phyloP scores from a whole-genome alignment of 2,329 filamentous ascomycete genomes.

The Basipetospora chlamydospora region DNA sequence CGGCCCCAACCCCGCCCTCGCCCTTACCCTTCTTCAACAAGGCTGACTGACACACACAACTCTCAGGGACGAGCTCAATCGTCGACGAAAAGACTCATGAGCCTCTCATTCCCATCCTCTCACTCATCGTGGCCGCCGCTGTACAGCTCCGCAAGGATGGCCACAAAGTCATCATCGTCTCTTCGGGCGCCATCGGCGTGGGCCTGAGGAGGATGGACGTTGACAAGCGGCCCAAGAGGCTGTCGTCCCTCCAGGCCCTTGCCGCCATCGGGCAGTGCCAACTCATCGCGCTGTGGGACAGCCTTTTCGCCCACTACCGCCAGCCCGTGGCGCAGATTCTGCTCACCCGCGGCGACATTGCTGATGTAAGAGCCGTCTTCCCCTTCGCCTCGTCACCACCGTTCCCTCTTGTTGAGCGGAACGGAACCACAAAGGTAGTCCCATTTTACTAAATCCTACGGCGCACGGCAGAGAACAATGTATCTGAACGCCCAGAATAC shows the following conservation, averaged over 20 bases:
- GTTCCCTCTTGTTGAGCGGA: too few species aligned
- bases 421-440: too few species aligned
- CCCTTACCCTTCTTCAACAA: constrained; percentile 4
- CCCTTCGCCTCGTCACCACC: not conserved
- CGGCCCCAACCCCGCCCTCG: too few species aligned
- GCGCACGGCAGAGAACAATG: constrained; percentile 54
- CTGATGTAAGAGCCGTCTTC: constrained; percentile 48
- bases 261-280: constrained; percentile 94
- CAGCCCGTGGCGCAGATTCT: constrained; percentile 93
- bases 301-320: constrained; percentile 70
- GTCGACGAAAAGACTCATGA: constrained; percentile 93
- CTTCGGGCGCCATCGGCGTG: constrained; percentile 91
- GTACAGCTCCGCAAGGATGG: constrained; percentile 79
- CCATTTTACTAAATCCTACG: not conserved
- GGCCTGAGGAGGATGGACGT: constrained; percentile 83
- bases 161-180: constrained; percentile 89
- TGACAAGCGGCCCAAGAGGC: constrained; percentile 73
- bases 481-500: constrained; percentile 97
- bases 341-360: constrained; percentile 88
- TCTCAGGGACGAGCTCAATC: constrained; percentile 91
- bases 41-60: not conserved
- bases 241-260: constrained; percentile 80
- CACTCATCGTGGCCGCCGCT: constrained; percentile 86
- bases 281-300: constrained; percentile 91
- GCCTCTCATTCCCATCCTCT: constrained; percentile 79